phyloP scores from a whole-genome alignment of 768 basidiomycete genomes.

The Serendipita sp. region DNA sequence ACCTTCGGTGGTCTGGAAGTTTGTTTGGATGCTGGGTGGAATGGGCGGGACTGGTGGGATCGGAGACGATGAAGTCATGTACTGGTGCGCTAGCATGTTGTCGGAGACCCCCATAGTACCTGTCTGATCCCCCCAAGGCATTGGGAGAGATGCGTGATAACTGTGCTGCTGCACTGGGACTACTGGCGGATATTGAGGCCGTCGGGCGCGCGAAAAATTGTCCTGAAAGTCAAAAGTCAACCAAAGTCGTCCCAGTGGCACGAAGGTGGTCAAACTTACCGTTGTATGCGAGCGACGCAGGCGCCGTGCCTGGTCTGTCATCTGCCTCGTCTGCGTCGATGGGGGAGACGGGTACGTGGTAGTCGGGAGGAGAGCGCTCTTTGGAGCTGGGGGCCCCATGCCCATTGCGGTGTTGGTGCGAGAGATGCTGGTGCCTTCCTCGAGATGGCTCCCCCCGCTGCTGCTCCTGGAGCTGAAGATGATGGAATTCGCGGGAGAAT shows the following conservation, averaged over 20 bases:
- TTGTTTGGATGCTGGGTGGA: neutral
- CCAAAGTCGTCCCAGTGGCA: neutral
- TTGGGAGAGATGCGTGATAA: constrained; percentile 3
- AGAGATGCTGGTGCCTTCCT: neutral
- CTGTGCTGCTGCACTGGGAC: neutral
- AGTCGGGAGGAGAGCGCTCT: constrained; percentile 3
- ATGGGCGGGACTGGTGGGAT: neutral
- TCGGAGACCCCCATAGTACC: neutral
- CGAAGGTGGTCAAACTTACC: neutral
- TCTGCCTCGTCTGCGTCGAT: neutral
- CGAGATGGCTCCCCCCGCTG: neutral
- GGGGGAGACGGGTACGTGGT: constrained; percentile 6
- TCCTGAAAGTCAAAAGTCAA: neutral
- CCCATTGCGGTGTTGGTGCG: constrained; percentile 1
- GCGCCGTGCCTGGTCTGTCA: constrained; percentile 6
- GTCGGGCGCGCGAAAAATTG: constrained; percentile 4
- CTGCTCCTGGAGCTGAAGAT: constrained; percentile 3
- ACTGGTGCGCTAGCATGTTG: neutral
- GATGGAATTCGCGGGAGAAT: constrained; percentile 4
- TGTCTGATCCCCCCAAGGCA: neutral
- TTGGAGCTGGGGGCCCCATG: neutral
- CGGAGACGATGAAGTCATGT: neutral
- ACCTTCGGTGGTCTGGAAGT: neutral
- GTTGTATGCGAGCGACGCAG: constrained; percentile 6
- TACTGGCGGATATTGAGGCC: neutral